These are phyloP conservation scores for Medicago arabica DNA, from an alignment of 306 rosid genomes.

Conservation along the genomic window DNA sequence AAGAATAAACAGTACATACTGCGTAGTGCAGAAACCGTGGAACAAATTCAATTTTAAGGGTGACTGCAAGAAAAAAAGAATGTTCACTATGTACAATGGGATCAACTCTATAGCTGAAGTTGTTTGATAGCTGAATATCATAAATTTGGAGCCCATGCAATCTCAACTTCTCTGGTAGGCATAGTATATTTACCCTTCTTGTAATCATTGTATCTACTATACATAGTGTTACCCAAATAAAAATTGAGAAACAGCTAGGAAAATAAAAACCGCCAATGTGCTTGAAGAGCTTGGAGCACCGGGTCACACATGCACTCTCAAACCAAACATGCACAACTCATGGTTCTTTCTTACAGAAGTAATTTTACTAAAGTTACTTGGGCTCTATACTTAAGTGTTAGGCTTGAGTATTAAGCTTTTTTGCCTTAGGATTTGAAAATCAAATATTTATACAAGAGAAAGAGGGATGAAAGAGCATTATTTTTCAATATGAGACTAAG, in stretches of 20 bases:
- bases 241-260: not conserved
- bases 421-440: not conserved
- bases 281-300: constrained; percentile 1
- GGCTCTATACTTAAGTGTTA: not conserved
- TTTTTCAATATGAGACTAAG: not conserved
- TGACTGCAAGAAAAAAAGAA: constrained; percentile 12
- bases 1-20: constrained; percentile 8
- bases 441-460: constrained; percentile 14
- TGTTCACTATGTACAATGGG: not conserved
- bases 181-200: constrained; percentile 6
- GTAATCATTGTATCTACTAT: constrained; percentile 1
- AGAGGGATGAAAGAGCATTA: not conserved
- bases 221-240: not conserved
- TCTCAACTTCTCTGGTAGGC: constrained; percentile 1
- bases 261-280: constrained; percentile 4
- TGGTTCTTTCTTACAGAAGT: not conserved
- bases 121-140: constrained; percentile 28
- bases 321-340: not conserved
- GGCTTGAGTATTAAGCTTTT: not conserved
- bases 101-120: constrained; percentile 28
- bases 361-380: not conserved
- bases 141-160: constrained; percentile 28
- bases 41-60: constrained; percentile 29
- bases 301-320: constrained; percentile 12
- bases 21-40: constrained; percentile 7